Percentiles rank a stretch among this genome's conserved stretches.
Evolutionary conservation across 2,329 filamentous ascomycete species (phyloP).

Genomic region (Xylariaceae sp.): DNA sequence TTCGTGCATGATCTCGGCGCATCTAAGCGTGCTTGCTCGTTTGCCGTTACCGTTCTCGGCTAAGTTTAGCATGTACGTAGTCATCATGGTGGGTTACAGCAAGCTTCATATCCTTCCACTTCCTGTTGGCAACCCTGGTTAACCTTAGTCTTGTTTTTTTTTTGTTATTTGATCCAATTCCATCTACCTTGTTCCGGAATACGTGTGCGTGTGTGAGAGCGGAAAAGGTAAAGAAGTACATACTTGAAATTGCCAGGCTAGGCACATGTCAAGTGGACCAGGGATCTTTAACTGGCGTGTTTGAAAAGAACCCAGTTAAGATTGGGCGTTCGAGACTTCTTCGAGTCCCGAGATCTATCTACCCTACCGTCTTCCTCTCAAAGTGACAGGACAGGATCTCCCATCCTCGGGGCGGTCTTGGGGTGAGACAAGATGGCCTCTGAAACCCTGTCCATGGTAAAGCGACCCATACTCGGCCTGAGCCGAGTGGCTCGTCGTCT

Average conservation of each 20-base stretch:
- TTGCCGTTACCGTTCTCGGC: conserved; percentile 30
- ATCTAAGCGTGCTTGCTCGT: conserved; percentile 28
- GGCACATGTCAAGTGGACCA: no score
- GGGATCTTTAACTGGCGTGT: no score
- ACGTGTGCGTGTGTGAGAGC: no score
- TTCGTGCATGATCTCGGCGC: conserved; percentile 31
- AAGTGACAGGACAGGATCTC: conserved; percentile 2
- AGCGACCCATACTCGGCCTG: conserved; percentile 27
- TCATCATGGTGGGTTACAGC: background rate
- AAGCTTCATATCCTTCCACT: conserved; percentile 14
- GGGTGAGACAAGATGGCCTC: conserved; percentile 23
- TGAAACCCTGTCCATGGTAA: conserved; percentile 28
- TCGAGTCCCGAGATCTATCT: background rate
- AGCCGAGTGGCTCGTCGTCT: conserved; percentile 21
- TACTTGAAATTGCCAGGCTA: no score
- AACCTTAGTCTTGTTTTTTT: background rate
- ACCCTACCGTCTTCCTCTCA: no score
- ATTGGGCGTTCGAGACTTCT: no score
- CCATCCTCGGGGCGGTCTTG: conserved; percentile 13
- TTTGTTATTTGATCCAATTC: background rate
- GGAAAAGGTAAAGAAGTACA: no score
- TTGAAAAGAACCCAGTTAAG: no score
- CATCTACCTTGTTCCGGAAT: no score
- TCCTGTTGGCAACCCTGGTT: background rate
- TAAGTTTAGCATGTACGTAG: conserved; percentile 15